phyloP scores from a whole-genome alignment of 2,329 filamentous ascomycete genomes.

The Aspergillus novofumigatus region DNA sequence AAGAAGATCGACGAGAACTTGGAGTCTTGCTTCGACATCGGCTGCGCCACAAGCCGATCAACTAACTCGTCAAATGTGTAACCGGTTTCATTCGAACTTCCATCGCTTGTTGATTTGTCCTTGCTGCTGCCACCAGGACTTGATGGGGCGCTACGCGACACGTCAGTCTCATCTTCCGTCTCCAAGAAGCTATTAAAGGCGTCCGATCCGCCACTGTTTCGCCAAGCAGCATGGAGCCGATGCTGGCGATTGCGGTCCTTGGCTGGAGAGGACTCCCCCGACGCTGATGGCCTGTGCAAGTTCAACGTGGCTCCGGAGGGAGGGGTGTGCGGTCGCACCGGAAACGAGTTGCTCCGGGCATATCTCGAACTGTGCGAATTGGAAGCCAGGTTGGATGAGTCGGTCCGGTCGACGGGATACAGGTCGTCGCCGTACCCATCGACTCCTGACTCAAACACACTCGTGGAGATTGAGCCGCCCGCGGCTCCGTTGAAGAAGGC shows the following conservation, averaged over 20 bases:
- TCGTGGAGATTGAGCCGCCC: constrained; percentile 29
- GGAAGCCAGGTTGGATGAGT: constrained; percentile 35
- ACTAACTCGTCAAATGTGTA: constrained; percentile 64
- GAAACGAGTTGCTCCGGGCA: constrained; percentile 48
- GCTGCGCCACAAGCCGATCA: constrained; percentile 76
- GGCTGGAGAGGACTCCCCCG: constrained; percentile 26
- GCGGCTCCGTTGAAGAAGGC: constrained; percentile 49
- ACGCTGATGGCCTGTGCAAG: constrained; percentile 26
- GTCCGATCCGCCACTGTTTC: constrained; percentile 39
- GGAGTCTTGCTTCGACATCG: constrained; percentile 78
- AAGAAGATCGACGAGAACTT: constrained; percentile 89
- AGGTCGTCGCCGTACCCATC: constrained; percentile 32
- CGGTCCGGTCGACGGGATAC: constrained; percentile 27
- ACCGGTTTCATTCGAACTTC: constrained; percentile 33
- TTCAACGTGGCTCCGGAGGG: constrained; percentile 34
- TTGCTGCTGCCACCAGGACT: constrained; percentile 26
- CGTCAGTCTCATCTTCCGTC: constrained; percentile 41
- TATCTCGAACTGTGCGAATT: constrained; percentile 36
- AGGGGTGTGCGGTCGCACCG: constrained; percentile 45
- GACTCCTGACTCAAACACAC: constrained; percentile 31
- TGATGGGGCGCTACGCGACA: constrained; percentile 21
- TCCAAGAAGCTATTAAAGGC: constrained; percentile 40
- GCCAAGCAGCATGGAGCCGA: constrained; percentile 34
- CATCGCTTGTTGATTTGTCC: constrained; percentile 30
- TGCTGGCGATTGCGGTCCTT: constrained; percentile 30